phyloP scores from a whole-genome alignment of 2,329 filamentous ascomycete genomes.

The Fusarium abutilonis region DNA sequence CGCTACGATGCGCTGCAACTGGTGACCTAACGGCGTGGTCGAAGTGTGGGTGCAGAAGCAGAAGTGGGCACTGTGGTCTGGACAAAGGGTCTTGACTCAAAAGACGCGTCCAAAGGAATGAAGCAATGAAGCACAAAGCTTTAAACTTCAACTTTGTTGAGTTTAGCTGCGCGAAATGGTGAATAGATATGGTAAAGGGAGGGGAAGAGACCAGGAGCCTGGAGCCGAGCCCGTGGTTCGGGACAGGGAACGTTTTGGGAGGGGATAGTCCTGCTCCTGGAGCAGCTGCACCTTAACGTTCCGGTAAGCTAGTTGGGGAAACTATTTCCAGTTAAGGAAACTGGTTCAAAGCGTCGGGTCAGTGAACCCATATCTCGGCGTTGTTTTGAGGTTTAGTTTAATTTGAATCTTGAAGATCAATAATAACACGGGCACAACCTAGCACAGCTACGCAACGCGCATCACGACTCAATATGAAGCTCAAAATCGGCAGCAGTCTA shows the following conservation, averaged over 20 bases:
- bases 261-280: conserved; percentile 9
- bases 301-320: conserved; percentile 26
- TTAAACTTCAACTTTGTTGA: conserved; percentile 18
- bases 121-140: conserved; percentile 25
- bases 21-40: conserved; percentile 23
- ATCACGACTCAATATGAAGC: too few relatives aligned
- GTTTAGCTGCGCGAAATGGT: conserved; percentile 31
- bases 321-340: conserved; percentile 40
- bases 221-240: conserved; percentile 28
- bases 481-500: background rate
- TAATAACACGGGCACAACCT: background rate
- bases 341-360: conserved; percentile 37
- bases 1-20: conserved; percentile 22
- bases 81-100: conserved; percentile 1
- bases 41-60: conserved; percentile 20
- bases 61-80: background rate
- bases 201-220: conserved; percentile 25
- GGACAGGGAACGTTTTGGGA: conserved; percentile 35
- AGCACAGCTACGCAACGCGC: background rate
- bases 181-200: conserved; percentile 31
- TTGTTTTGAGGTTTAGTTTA: conserved; percentile 32
- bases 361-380: conserved; percentile 28
- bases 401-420: conserved; percentile 33
- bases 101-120: conserved; percentile 15
- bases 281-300: conserved; percentile 12